Conservation (phyloP, 2,329 filamentous ascomycete species). For the Cordyceps tenuipes region DNA sequence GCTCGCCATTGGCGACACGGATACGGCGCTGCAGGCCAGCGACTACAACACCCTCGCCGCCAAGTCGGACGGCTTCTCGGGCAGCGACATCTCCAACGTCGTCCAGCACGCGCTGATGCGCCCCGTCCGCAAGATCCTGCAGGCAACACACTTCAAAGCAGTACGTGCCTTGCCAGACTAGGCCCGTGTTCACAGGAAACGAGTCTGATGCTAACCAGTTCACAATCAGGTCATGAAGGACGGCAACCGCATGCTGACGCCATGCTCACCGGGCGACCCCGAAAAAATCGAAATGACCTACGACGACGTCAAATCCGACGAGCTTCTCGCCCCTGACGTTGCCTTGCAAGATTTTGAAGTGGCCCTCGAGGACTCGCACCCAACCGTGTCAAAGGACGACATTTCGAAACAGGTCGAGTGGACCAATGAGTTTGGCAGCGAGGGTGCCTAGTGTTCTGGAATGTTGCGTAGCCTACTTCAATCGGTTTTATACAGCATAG, state of each 20-base stretch:
- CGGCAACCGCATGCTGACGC: slow-evolving; percentile 61
- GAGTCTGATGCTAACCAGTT: neutral
- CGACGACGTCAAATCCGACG: slow-evolving; percentile 75
- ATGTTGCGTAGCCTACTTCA: neutral
- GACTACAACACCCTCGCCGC: slow-evolving; percentile 76
- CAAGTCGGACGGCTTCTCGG: slow-evolving; percentile 87
- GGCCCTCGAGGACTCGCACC: slow-evolving; percentile 78
- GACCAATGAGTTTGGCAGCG: slow-evolving; percentile 94
- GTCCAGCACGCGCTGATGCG: slow-evolving; percentile 98
- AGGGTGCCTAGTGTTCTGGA: slow-evolving; percentile 48
- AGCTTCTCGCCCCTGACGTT: slow-evolving; percentile 78
- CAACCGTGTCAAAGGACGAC: slow-evolving; percentile 84
- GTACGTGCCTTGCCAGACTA: slow-evolving; percentile 36
- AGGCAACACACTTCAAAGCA: slow-evolving; percentile 94
- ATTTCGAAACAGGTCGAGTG: slow-evolving; percentile 79
- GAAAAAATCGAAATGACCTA: slow-evolving; percentile 90
- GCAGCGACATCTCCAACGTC: slow-evolving; percentile 90
- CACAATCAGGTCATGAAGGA: slow-evolving; percentile 58
- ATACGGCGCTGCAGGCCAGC: slow-evolving; percentile 67
- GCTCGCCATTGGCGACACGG: slow-evolving; percentile 85
- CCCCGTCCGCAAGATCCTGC: slow-evolving; percentile 91
- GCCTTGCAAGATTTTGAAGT: slow-evolving; percentile 88
- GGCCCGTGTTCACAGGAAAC: neutral
- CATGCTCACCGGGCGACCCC: slow-evolving; percentile 84
- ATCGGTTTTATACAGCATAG: slow-evolving; percentile 10